A percentile compares a stretch with the other conserved stretches of the same genome.
Evolutionary conservation across 768 basidiomycete species (phyloP).

Genomic region (Cystofilobasidium ferigula): DNA sequence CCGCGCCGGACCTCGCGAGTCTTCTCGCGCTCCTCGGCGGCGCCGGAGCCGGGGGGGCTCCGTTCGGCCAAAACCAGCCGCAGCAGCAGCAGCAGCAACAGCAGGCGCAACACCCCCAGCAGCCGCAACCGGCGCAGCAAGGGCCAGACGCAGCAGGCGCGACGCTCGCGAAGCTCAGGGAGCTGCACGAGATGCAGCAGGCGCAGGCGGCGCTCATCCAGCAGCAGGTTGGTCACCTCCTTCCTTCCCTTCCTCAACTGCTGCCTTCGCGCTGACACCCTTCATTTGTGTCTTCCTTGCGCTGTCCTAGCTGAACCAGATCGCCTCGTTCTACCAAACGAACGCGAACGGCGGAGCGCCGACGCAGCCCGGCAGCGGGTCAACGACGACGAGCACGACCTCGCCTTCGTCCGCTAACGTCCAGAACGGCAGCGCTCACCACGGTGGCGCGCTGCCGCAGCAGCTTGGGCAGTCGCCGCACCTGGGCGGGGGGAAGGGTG

Average conservation of each 20-base stretch:
- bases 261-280: neutral
- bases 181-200: constrained; percentile 56
- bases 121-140: neutral
- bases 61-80: neutral
- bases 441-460: neutral
- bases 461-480: constrained; percentile 24
- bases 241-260: constrained; percentile 1
- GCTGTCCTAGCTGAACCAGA: constrained; percentile 31
- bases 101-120: neutral
- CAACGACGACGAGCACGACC: constrained; percentile 1
- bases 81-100: neutral
- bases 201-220: constrained; percentile 77
- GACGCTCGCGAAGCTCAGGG: constrained; percentile 4
- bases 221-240: constrained; percentile 55
- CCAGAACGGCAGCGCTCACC: constrained; percentile 34
- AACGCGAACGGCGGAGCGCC: neutral
- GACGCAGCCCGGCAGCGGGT: neutral
- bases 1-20: neutral
- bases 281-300: neutral
- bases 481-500: too few relatives aligned
- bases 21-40: neutral
- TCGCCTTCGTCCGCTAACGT: constrained; percentile 55
- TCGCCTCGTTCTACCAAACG: neutral
- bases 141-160: neutral
- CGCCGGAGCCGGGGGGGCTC: neutral